A percentile compares a stretch with the other conserved stretches of the same genome.
phyloP scores from a whole-genome alignment of 1,139 yeast species.

The Suhomyces anneliseae region DNA sequence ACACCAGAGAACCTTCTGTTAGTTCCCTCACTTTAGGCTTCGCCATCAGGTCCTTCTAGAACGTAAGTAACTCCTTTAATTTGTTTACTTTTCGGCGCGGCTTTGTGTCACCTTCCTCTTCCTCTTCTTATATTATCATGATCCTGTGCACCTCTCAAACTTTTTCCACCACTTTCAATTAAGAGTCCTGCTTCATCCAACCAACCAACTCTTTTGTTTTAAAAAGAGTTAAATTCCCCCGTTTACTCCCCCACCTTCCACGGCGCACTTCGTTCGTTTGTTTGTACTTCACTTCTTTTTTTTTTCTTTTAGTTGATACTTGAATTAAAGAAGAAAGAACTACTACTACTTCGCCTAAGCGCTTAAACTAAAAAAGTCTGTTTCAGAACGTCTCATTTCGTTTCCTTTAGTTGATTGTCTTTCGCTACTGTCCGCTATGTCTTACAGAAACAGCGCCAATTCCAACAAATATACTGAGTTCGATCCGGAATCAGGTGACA shows the following conservation, averaged over 20 bases:
- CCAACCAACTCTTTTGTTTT: not conserved
- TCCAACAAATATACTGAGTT: conserved; percentile 39
- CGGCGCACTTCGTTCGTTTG: not conserved
- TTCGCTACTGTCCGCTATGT: conserved; percentile 8
- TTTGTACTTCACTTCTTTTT: too few relatives aligned
- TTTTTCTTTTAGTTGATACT: too few relatives aligned
- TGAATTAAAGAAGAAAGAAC: too few relatives aligned
- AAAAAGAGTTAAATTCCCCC: not conserved
- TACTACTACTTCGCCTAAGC: not conserved
- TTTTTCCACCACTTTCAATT: not conserved
- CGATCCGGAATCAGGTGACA: conserved; percentile 51
- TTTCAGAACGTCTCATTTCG: too few relatives aligned
- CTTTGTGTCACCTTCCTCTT: conserved; percentile 8
- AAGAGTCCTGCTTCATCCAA: too few relatives aligned
- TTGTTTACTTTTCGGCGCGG: conserved; percentile 6
- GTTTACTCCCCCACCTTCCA: not conserved
- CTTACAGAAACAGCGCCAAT: conserved; percentile 20
- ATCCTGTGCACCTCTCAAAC: conserved; percentile 4
- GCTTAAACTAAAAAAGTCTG: not conserved
- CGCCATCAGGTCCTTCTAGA: not conserved
- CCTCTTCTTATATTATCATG: conserved; percentile 1
- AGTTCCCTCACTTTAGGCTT: too few relatives aligned
- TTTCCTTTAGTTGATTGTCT: not conserved
- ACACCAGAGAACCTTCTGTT: not conserved
- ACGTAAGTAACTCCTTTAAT: not conserved